Conservation (phyloP, 2,329 filamentous ascomycete species). For the Boeremia exigua region DNA sequence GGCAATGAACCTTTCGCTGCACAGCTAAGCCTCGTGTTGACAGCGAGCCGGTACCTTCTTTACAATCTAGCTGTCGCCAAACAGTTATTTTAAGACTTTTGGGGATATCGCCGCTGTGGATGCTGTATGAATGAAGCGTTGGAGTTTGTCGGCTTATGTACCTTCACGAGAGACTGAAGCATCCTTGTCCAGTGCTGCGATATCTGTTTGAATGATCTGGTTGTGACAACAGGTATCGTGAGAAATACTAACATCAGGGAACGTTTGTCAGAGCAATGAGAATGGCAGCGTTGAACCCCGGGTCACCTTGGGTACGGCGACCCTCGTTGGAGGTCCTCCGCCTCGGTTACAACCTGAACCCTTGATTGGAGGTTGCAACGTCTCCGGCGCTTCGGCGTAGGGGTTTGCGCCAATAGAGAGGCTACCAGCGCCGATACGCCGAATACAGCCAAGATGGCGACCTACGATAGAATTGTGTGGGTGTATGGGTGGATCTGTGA, state of each 20-base stretch:
- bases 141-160: neutral
- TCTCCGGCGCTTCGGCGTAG: neutral
- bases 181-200: no score
- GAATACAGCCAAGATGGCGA: neutral
- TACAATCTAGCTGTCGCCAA: neutral
- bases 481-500: neutral
- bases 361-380: neutral
- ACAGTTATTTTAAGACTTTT: neutral
- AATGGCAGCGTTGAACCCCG: no score
- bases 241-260: no score
- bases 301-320: no score
- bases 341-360: no score
- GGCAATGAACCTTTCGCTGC: neutral
- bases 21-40: slow-evolving; percentile 10
- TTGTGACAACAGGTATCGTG: no score
- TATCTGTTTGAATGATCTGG: no score
- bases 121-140: neutral
- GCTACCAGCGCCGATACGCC: neutral
- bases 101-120: neutral
- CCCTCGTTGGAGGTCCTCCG: no score
- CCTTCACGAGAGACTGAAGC: neutral
- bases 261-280: no score
- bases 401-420: neutral
- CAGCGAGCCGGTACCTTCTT: slow-evolving; percentile 1
- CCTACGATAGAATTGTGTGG: neutral